Evolutionary conservation across 1,284 basidiomycete species (phyloP).

Genomic region (Peniophora sp.): DNA sequence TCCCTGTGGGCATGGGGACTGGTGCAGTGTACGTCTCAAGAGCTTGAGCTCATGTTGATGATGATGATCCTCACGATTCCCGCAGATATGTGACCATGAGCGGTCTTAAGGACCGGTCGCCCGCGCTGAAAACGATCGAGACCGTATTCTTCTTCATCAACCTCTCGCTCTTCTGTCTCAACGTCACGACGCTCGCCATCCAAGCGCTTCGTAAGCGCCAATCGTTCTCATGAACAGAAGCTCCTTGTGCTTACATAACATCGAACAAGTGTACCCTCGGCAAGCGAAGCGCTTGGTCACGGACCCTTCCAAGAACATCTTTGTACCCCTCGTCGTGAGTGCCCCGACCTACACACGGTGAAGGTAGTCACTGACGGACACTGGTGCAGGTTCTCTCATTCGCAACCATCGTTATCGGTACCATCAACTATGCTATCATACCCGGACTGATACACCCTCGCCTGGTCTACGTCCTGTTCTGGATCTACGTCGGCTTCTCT

Average conservation of each 20-base stretch:
- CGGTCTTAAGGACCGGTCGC: constrained; percentile 28
- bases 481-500: constrained; percentile 36
- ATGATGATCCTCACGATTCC: no score
- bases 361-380: no score
- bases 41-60: no score
- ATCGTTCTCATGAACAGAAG: neutral
- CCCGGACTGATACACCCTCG: constrained; percentile 13
- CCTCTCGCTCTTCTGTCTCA: constrained; percentile 34
- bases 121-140: constrained; percentile 27
- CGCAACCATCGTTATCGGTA: constrained; percentile 43
- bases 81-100: constrained; percentile 27
- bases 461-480: constrained; percentile 29
- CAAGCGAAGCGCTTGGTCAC: constrained; percentile 33
- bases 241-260: no score
- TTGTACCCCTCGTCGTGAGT: constrained; percentile 36
- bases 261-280: constrained; percentile 37
- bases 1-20: constrained; percentile 43
- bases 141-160: constrained; percentile 40
- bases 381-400: constrained; percentile 37
- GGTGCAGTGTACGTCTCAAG: constrained; percentile 38
- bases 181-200: constrained; percentile 31
- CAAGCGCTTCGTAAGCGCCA: constrained; percentile 34
- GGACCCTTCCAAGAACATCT: constrained; percentile 38
- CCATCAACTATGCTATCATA: constrained; percentile 36
- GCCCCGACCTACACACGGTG: constrained; percentile 14